phyloP scores from a whole-genome alignment of 805 yeast species.

The Pichia phayaonensis region DNA sequence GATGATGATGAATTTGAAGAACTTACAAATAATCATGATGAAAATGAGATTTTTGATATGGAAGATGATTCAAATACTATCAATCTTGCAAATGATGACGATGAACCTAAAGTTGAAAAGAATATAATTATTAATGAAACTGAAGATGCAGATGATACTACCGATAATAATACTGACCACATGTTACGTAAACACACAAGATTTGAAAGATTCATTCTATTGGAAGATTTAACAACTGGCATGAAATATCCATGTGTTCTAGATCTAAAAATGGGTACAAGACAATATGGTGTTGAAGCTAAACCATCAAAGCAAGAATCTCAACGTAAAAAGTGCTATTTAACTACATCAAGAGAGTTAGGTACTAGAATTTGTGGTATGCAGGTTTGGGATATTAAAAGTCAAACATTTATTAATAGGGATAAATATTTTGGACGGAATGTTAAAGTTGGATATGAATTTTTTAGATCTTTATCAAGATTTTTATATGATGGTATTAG shows the following conservation, averaged over 20 bases:
- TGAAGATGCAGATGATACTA: background rate
- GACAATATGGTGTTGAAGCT: conserved; percentile 98
- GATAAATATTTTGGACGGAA: conserved; percentile 92
- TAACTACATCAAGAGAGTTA: conserved; percentile 70
- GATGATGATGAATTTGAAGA: conserved; percentile 13
- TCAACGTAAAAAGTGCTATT: conserved; percentile 72
- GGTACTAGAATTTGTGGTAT: conserved; percentile 96
- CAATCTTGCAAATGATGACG: conserved; percentile 7
- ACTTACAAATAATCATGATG: conserved; percentile 1
- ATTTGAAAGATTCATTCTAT: conserved; percentile 72
- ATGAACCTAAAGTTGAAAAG: background rate
- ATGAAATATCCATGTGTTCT: conserved; percentile 83
- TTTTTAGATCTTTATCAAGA: conserved; percentile 64
- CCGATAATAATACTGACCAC: background rate
- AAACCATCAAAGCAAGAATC: conserved; percentile 59
- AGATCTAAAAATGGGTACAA: conserved; percentile 95
- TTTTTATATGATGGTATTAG: conserved; percentile 72
- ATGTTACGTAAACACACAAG: conserved; percentile 33
- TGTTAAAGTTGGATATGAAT: conserved; percentile 63
- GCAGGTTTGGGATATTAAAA: conserved; percentile 63
- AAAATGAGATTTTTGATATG: conserved; percentile 5
- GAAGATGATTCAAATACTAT: conserved; percentile 5
- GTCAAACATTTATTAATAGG: conserved; percentile 47
- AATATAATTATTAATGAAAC: background rate
- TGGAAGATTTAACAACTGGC: conserved; percentile 85